These are phyloP conservation scores for Monosporascus sp. DNA, from an alignment of 2,329 filamentous ascomycete genomes.

Conservation along the genomic window DNA sequence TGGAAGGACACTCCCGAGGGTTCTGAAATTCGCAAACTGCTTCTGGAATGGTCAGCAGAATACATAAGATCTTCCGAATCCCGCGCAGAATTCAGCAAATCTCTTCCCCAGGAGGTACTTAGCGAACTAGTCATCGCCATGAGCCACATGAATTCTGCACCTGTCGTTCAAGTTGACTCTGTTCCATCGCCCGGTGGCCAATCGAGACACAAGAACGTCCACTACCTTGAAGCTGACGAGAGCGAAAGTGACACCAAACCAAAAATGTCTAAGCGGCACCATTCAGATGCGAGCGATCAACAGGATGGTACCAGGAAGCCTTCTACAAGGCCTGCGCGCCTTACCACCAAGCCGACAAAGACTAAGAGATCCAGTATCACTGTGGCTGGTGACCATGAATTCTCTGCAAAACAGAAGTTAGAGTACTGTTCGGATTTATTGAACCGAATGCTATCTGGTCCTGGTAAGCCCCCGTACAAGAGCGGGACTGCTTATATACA, in stretches of 20 bases:
- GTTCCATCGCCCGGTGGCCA: constrained; percentile 11
- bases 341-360: constrained; percentile 23
- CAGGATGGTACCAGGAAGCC: constrained; percentile 23
- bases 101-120: constrained; percentile 57
- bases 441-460: constrained; percentile 56
- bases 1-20: constrained; percentile 60
- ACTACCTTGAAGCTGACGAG: constrained; percentile 41
- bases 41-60: constrained; percentile 59
- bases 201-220: constrained; percentile 39
- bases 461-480: constrained; percentile 36
- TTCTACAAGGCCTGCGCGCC: constrained; percentile 24
- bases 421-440: constrained; percentile 56
- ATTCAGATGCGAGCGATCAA: constrained; percentile 27
- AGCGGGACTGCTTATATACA: too few species aligned
- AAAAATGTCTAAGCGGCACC: constrained; percentile 33
- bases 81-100: constrained; percentile 54
- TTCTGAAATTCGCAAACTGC: constrained; percentile 52
- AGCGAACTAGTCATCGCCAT: constrained; percentile 59
- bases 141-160: constrained; percentile 46
- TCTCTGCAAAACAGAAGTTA: constrained; percentile 41
- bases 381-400: constrained; percentile 24
- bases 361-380: constrained; percentile 26
- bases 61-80: constrained; percentile 56
- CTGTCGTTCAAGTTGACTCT: constrained; percentile 27
- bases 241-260: constrained; percentile 32